These are phyloP conservation scores for Cyclotella choctawhatcheeana DNA, from an alignment of 108 stramenopile genomes.

Conservation along the genomic window DNA sequence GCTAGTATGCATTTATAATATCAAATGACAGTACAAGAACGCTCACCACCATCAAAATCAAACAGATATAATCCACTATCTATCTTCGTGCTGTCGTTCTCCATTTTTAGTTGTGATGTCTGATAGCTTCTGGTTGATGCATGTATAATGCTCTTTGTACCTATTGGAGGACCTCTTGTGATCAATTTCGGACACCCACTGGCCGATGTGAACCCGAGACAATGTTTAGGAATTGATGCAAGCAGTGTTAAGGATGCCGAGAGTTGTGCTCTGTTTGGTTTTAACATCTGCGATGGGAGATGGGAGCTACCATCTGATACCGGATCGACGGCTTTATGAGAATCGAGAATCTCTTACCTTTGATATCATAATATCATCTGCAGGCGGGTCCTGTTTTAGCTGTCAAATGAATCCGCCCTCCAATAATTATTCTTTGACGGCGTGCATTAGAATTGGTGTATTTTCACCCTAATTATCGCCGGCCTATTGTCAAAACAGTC, in stretches of 20 bases:
- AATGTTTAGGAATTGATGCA: neutral
- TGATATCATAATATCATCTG: too few species aligned
- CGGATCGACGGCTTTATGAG: too few species aligned
- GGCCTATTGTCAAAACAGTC: too few species aligned
- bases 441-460: too few species aligned
- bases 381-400: too few species aligned
- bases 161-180: too few species aligned
- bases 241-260: neutral
- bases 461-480: too few species aligned
- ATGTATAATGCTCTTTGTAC: neutral
- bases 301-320: too few species aligned
- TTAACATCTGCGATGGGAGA: neutral
- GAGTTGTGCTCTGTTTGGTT: neutral
- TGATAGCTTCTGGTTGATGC: neutral
- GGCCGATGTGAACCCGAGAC: neutral
- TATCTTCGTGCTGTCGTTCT: neutral
- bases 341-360: too few species aligned
- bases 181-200: neutral
- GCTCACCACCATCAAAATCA: slow-evolving; percentile 15
- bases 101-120: slow-evolving; percentile 1
- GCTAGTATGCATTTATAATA: neutral
- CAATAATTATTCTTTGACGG: too few species aligned
- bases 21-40: neutral
- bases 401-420: too few species aligned
- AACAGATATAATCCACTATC: neutral